These are phyloP conservation scores for Prosopis cineraria DNA, from an alignment of 306 rosid genomes.

Conservation along the genomic window DNA sequence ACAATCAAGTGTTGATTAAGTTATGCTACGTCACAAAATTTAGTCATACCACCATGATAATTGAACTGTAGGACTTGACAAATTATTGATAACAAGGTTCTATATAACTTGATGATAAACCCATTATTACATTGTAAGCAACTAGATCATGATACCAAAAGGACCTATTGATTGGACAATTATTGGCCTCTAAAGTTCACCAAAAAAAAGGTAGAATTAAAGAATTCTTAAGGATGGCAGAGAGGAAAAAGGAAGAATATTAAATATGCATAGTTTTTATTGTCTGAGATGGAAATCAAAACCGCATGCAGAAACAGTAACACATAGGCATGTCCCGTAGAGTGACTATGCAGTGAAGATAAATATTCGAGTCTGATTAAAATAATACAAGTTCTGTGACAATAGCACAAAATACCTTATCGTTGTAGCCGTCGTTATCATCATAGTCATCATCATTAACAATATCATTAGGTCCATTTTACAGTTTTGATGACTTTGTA, in stretches of 20 bases:
- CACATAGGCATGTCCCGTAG: conserved; percentile 46
- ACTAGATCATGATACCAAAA: background rate
- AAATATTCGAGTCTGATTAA: conserved; percentile 37
- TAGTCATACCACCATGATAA: too few species aligned
- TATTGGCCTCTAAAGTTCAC: background rate
- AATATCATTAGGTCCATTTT: conserved; percentile 53
- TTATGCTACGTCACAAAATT: too few species aligned
- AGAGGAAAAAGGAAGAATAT: conserved; percentile 39
- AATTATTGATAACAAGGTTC: background rate
- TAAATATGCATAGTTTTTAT: background rate
- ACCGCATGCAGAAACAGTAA: conserved; percentile 50
- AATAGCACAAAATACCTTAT: conserved; percentile 20
- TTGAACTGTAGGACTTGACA: too few species aligned
- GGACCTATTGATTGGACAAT: too few species aligned
- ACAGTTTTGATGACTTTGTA: conserved; percentile 21
- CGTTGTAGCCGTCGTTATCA: conserved; percentile 48
- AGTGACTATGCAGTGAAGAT: conserved; percentile 23
- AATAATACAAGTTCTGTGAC: conserved; percentile 21
- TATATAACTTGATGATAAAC: background rate
- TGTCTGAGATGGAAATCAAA: conserved; percentile 26
- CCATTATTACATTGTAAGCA: background rate
- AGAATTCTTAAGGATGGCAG: conserved; percentile 40
- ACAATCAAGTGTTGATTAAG: too few species aligned
- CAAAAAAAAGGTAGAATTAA: conserved; percentile 35
- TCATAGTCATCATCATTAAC: conserved; percentile 64